Evolutionary conservation across 2,329 filamentous ascomycete genomes (phyloP).

Genomic region (Trichoderma breve): DNA sequence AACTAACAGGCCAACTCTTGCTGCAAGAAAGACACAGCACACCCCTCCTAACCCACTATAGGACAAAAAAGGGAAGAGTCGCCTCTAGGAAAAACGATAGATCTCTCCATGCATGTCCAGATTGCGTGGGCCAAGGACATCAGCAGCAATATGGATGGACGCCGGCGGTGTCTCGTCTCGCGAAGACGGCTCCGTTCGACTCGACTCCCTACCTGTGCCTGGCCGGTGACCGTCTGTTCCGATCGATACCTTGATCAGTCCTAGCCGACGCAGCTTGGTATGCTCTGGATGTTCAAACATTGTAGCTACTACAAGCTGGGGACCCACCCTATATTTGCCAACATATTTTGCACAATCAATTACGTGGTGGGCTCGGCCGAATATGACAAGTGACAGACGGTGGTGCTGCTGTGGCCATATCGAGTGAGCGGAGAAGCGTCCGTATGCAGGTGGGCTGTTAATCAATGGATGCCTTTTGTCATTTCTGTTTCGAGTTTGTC

Average conservation of each 20-base stretch:
- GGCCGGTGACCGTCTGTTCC: not conserved
- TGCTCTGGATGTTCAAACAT: not conserved
- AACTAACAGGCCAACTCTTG: not conserved
- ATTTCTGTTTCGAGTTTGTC: not conserved
- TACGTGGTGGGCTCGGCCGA: conserved; percentile 5
- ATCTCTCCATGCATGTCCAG: not conserved
- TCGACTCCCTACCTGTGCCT: not conserved
- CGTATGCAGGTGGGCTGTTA: conserved; percentile 7
- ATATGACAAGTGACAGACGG: conserved; percentile 19
- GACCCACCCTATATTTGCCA: conserved; percentile 1
- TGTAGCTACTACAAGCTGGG: not conserved
- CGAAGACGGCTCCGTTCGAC: not conserved
- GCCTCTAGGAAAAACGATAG: not conserved
- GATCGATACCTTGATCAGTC: not conserved
- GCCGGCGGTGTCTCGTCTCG: not conserved
- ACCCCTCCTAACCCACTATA: not conserved
- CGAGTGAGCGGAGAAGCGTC: not conserved
- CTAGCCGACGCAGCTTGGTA: conserved; percentile 6
- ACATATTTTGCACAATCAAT: not conserved
- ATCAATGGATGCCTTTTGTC: not conserved
- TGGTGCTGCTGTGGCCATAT: not conserved
- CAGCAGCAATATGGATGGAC: not conserved
- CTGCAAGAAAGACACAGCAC: conserved; percentile 3
- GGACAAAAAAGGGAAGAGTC: not conserved
- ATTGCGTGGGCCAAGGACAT: not conserved